Base-by-base conservation (phyloP, 495 filamentous ascomycete species). In the Hypoxylon lienhwacheense region DNA sequence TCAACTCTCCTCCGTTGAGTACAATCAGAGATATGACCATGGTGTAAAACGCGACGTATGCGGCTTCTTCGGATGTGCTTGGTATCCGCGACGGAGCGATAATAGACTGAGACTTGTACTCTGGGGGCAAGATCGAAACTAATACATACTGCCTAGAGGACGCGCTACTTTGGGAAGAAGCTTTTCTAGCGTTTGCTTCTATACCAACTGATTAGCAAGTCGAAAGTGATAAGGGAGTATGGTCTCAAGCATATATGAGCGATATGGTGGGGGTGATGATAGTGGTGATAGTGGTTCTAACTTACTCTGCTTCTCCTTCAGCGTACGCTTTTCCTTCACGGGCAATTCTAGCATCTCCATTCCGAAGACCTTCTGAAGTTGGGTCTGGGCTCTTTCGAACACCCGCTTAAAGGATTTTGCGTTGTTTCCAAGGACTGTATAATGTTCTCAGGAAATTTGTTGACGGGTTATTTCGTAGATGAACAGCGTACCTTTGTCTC, bases 331-430 rank as follows among this genome's bases (percentile, higher is more conserved):
- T 68, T 97, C 93, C 61, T 76, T 81, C 15, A 74, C 73, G 0
- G 91, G 91, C 45, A 96, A 74, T 69, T 95, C 91, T 1, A 77
- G 73, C 78, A 97, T 81, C 67, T 90, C 81, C 88, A 96, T 93
- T 3, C 91, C 91, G 65, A 95, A 96, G 5, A 78, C 74, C 2
- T 63, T 70, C 17, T 76, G 70, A 21, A 97, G 71, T 52, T 82
- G 76, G 12, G 71, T 72, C 68, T 92, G 89, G 17, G 88, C 83
- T 15, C 69, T 72, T 1, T 81, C 81, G 57, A 91, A 91, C 2
- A 91, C 80, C 6, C 66, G 65, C 63, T 84, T 88, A 64, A 91
- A 91, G 46, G 82, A 76, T 2, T 83, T 73, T 7, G 73, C 59
- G n/a, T 81, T 70, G 16, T 68, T 53, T 4, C 77, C 78, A 10